Conservation (phyloP, 257 asterid species). For the Gentiana straminea region DNA sequence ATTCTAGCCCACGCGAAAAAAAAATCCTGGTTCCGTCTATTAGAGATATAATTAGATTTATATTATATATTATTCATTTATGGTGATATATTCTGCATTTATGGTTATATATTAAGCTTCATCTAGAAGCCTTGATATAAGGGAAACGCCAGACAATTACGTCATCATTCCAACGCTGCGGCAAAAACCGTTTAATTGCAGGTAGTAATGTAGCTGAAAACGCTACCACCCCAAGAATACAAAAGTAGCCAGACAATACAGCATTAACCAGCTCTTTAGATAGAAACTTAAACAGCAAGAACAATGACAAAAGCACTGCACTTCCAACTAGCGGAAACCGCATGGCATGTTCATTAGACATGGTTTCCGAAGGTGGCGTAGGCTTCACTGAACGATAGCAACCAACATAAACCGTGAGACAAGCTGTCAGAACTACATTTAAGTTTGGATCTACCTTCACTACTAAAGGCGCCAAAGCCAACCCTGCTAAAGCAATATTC, state of each 20-base stretch:
- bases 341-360: constrained; percentile 98
- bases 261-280: constrained; percentile 99
- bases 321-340: constrained; percentile 96
- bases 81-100: too few species aligned
- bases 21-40: too few species aligned
- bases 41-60: too few species aligned
- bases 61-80: too few species aligned
- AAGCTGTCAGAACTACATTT: constrained; percentile 80
- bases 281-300: constrained; percentile 90
- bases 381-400: constrained; percentile 88
- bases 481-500: constrained; percentile 40
- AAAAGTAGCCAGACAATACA: constrained; percentile 84
- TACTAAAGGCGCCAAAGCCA: constrained; percentile 79
- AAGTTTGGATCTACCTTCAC: constrained; percentile 87
- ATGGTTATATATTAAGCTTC: too few species aligned
- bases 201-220: constrained; percentile 95
- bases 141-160: constrained; percentile 64
- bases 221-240: constrained; percentile 85
- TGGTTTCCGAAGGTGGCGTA: constrained; percentile 88
- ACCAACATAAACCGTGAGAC: constrained; percentile 82
- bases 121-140: constrained; percentile 46
- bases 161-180: constrained; percentile 74
- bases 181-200: constrained; percentile 58
- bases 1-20: too few species aligned
- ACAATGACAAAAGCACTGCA: constrained; percentile 86